A percentile compares a stretch with the other conserved stretches of the same genome.
Conservation (phyloP, 2,329 filamentous ascomycete species). For the Aspergillus ochraceus region DNA sequence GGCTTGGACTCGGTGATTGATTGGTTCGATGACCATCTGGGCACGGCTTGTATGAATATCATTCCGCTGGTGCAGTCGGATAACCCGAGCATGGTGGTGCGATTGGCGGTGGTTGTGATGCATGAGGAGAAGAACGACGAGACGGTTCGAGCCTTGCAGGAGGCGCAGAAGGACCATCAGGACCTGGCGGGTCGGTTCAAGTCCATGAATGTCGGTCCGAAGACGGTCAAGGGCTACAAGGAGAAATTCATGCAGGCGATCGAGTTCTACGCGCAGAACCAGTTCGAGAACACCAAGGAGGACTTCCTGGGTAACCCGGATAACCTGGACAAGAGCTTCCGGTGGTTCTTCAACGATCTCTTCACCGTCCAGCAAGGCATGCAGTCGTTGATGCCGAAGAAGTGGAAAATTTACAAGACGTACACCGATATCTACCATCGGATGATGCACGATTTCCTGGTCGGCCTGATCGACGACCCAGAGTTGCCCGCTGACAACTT, state of each 20-base stretch:
- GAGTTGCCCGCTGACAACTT: slow-evolving; percentile 83
- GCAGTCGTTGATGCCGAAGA: slow-evolving; percentile 86
- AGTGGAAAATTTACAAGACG: slow-evolving; percentile 92
- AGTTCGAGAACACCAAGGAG: slow-evolving; percentile 70
- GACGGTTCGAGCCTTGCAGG: slow-evolving; percentile 84
- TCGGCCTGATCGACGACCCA: slow-evolving; percentile 78
- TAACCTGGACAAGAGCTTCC: slow-evolving; percentile 80
- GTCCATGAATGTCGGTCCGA: slow-evolving; percentile 89
- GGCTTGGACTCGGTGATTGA: slow-evolving; percentile 83
- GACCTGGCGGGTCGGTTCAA: slow-evolving; percentile 92
- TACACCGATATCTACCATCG: slow-evolving; percentile 90
- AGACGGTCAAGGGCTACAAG: slow-evolving; percentile 92
- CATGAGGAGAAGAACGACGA: slow-evolving; percentile 96
- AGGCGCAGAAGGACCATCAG: slow-evolving; percentile 92
- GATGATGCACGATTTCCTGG: slow-evolving; percentile 92
- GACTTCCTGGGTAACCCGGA: slow-evolving; percentile 81
- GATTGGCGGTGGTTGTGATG: slow-evolving; percentile 87
- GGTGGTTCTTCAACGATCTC: slow-evolving; percentile 98
- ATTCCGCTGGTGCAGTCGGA: slow-evolving; percentile 83
- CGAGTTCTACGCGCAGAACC: slow-evolving; percentile 67
- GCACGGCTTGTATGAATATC: slow-evolving; percentile 82
- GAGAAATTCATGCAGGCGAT: slow-evolving; percentile 88
- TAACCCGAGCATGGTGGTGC: slow-evolving; percentile 85
- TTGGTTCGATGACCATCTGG: slow-evolving; percentile 95
- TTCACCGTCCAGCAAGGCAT: slow-evolving; percentile 94